Evolutionary conservation across 164 flowering plant genomes (phyloP), one percentile per base, ranked within the genome.

Genomic region (Sextonia rubra): DNA sequence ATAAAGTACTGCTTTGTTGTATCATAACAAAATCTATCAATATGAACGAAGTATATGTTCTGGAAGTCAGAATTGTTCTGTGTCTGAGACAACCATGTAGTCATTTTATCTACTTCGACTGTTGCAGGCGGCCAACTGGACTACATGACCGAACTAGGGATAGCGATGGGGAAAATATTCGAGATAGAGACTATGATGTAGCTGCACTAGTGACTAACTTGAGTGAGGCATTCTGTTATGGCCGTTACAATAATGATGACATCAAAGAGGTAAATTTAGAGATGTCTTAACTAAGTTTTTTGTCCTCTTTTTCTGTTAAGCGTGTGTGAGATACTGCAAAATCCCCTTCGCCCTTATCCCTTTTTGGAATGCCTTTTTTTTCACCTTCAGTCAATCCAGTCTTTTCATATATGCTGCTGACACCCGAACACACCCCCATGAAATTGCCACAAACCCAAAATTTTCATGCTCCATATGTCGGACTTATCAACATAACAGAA

Each of bases 91-190:
- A 15, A 69, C 18, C 22, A 8, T 20, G 6, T 22, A n/a, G 12
- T 25, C 24, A 18, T 72, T 64, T 29, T 68, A 26, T 60, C 44
- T 37, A 37, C 44, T 37, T 8, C 44, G 27, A 65, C 64, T 71
- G 61, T 68, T 74, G 76, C 89, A 94, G 98, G 91, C 85, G 98
- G 64, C 98, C 98, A 69, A 86, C 92, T 64, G 80, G 97, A 56
- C 73, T 88, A n/a, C 97, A 92, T 20, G 97, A 94, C 55, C 84
- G 93, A 68, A 80, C 71, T 62, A 86, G 98, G 82, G 97, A 91
- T 66, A 94, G 96, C 47, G 98, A 93, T 79, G 97, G 91, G 78
- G 96, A 94, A 74, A 97, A 94, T 80, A 89, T 87, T 70, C 94
- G 90, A 77, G 94, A 94, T 73, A 87, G 94, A 76, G 98, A 94